Base-by-base conservation (phyloP, 441 rosid genomes). In the Macaranga tanarius region DNA sequence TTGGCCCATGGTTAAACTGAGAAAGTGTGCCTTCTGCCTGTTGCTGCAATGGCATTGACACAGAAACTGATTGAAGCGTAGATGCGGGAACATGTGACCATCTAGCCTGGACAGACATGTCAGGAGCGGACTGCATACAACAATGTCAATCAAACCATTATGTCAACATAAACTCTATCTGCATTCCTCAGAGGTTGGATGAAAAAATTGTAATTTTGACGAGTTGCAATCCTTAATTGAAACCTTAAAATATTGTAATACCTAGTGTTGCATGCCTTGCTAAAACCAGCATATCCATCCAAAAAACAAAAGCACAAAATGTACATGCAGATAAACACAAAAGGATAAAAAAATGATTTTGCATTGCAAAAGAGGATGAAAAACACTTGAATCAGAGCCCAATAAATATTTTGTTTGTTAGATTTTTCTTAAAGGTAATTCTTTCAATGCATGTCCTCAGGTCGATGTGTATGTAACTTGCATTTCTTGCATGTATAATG, bases 1-100 rank as follows among this genome's bases (percentile, higher is more conserved):
- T 60, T 75, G 76, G 83, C 44, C 80, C 87, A 71, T 79, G 90
- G 79, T 78, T 84, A 72, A 86, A 85, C 74, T 87, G 93, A 78
- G 91, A 70, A 77, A 78, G 82, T 4, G 65, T 62, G 47, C 73
- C 80, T 76, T 84, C 97, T 51, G 84, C 77, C 38, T 81, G 91
- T 74, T 85, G 96, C 81, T 87, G 96, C 79, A 84, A 73, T 74
- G 92, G 87, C 83, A 84, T 74, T 65, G 95, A 76, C 48, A 83
- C 85, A 52, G 91, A 76, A 66, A 78, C 77, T 16, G 88, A 80
- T 61, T 86, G 96, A 59, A 87, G 84, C 23, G 89, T 79, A 0
- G 90, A 73, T 75, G 87, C 69, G 31, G 95, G 87, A 83, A 90
- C 82, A 81, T 88, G 95, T 0, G 97, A 81, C 97, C 99, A 93